Percentiles rank a stretch among this genome's conserved stretches.
Evolutionary conservation across 208 protist species (phyloP).

Genomic region (Crithidia expoeki): DNA sequence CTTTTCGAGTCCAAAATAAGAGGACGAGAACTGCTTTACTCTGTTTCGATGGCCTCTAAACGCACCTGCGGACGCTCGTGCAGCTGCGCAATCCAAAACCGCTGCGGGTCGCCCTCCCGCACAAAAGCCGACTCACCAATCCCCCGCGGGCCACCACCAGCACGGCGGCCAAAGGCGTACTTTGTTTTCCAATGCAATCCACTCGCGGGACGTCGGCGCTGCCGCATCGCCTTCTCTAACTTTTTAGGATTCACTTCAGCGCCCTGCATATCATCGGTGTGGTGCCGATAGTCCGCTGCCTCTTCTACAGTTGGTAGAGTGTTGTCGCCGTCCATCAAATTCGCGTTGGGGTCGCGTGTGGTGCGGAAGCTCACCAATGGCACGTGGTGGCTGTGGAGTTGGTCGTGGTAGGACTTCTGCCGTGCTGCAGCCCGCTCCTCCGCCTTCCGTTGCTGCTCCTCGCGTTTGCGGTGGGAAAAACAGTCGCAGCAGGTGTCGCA

Average conservation of each 20-base stretch:
- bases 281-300: slow-evolving; percentile 10
- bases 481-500: slow-evolving; percentile 19
- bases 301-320: slow-evolving; percentile 25
- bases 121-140: slow-evolving; percentile 34
- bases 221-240: slow-evolving; percentile 20
- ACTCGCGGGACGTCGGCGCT: slow-evolving; percentile 12
- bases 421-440: slow-evolving; percentile 39
- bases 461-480: slow-evolving; percentile 11
- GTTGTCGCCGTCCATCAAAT: slow-evolving; percentile 13
- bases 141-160: slow-evolving; percentile 23
- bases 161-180: slow-evolving; percentile 28
- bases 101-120: slow-evolving; percentile 32
- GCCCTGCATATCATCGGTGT: slow-evolving; percentile 8
- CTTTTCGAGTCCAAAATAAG: background rate
- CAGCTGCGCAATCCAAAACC: slow-evolving; percentile 42
- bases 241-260: slow-evolving; percentile 14
- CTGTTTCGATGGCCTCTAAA: slow-evolving; percentile 35
- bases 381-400: slow-evolving; percentile 60
- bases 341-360: slow-evolving; percentile 15
- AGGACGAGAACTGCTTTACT: slow-evolving; percentile 14
- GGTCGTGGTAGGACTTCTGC: slow-evolving; percentile 32
- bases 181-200: slow-evolving; percentile 27
- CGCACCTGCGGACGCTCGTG: slow-evolving; percentile 33
- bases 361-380: slow-evolving; percentile 56
- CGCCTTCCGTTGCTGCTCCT: slow-evolving; percentile 10